phyloP scores from a whole-genome alignment of 768 basidiomycete species.

The Tylopilus intermedius region DNA sequence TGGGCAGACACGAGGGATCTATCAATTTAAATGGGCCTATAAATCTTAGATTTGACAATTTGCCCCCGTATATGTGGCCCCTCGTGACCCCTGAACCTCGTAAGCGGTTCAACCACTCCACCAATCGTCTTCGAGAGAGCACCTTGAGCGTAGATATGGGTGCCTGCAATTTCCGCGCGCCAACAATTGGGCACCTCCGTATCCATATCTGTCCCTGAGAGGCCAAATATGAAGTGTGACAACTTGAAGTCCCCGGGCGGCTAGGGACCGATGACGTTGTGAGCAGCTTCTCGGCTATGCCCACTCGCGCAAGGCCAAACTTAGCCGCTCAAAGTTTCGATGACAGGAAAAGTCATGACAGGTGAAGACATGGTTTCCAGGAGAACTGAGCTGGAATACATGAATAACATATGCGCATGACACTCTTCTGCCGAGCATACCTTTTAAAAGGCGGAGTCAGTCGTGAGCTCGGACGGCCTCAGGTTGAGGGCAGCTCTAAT shows the following conservation, averaged over 20 bases:
- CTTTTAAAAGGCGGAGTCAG: neutral
- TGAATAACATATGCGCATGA: neutral
- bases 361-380: constrained; percentile 1
- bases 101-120: constrained; percentile 12
- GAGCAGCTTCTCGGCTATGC: neutral
- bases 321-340: constrained; percentile 15
- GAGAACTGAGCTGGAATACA: constrained; percentile 6
- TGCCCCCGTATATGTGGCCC: constrained; percentile 2
- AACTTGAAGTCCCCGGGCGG: neutral
- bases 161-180: neutral
- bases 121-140: constrained; percentile 1
- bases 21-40: constrained; percentile 13
- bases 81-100: constrained; percentile 15
- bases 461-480: neutral
- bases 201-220: neutral
- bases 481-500: too few species aligned
- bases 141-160: neutral
- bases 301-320: constrained; percentile 2
- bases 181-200: neutral
- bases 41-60: constrained; percentile 30
- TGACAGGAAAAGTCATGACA: neutral
- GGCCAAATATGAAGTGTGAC: neutral
- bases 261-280: neutral
- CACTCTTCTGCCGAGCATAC: neutral
- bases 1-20: constrained; percentile 13